Base-by-base conservation (phyloP, 306 rosid species). In the Calophaca sinica region DNA sequence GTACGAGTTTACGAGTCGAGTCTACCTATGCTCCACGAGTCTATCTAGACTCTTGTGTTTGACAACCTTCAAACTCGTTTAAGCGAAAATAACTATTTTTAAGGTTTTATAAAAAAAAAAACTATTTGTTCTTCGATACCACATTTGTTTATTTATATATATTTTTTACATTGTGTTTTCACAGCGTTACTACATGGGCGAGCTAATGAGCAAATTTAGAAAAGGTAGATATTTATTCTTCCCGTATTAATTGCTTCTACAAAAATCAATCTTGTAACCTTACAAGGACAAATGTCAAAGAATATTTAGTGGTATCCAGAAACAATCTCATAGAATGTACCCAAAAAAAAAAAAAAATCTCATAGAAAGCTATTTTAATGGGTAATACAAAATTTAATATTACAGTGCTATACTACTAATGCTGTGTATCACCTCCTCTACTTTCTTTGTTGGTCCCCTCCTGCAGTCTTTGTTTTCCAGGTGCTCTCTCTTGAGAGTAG, bases 401-500 rank as follows among this genome's bases (percentile, higher is more conserved):
- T 49, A 29, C 33, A 26, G 14, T 52, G 55, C 69, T 36, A 58
- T 50, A 44, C 41, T 50, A 44, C 41, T 48, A 71, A 41, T 42
- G 31, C 52, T 46, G 15, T 55, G 12, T 36, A 20, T 38, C 14
- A 45, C 58, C 36, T 54, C n/a, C 58, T 62, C 70, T 54, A 62
- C 33, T 39, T 28, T 5, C 70, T 2, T 53, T 36, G 35, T 1
- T 6, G 69, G 57, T 52, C 63, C 26, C 32, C 46, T 0, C 20
- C 20, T 44, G 11, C 33, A 11, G 61, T 67, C 55, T 12, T 75
- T 81, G 9, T 70, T 81, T 72, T 76, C 81, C 57, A 72, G 72
- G 62, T 60, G 80, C 53, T 84, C 87, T 83, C 70, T 86, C 83
- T 81, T 92, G 58, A 88, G 86, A 70, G 89, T 91, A 86, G 28